Percentiles rank a stretch among this genome's conserved stretches.
Evolutionary conservation across 805 yeast genomes (phyloP).

Genomic region (Clavispora vitiphila): DNA sequence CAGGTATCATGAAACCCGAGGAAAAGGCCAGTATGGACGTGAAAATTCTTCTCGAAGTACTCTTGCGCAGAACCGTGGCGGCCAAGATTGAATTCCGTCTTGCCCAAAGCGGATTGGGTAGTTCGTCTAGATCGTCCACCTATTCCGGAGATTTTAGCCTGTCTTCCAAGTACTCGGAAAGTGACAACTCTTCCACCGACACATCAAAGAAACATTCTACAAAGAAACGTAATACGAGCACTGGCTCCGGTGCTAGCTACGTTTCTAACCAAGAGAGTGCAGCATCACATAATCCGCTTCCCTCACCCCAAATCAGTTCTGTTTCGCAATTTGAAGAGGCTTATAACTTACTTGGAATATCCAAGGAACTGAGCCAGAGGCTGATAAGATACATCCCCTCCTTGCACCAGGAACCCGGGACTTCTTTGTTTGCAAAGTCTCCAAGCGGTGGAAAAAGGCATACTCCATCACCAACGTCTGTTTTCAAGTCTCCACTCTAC

Average conservation of each 20-base stretch:
- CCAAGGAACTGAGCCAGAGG: neutral
- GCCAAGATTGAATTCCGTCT: conserved; percentile 37
- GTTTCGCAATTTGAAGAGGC: conserved; percentile 1
- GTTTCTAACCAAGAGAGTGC: conserved; percentile 17
- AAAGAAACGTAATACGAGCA: neutral
- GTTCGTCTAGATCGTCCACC: neutral
- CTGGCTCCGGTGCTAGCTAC: conserved; percentile 14
- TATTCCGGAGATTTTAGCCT: neutral
- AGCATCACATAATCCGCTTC: conserved; percentile 7
- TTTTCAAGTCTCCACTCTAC: neutral
- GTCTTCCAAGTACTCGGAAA: neutral
- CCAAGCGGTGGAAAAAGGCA: neutral
- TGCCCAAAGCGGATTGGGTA: neutral
- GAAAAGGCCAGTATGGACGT: conserved; percentile 28
- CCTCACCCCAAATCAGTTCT: conserved; percentile 32
- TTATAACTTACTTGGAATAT: neutral
- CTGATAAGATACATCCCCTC: neutral
- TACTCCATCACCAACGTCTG: neutral
- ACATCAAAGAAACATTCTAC: neutral
- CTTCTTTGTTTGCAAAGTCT: neutral
- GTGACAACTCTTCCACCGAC: neutral
- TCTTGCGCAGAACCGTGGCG: conserved; percentile 37
- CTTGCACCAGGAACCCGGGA: neutral
- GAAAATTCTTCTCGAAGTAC: conserved; percentile 30
- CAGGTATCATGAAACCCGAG: conserved; percentile 17